Evolutionary conservation across 108 stramenopile species (phyloP).

Genomic region (Pseudonitzschia multistriata): DNA sequence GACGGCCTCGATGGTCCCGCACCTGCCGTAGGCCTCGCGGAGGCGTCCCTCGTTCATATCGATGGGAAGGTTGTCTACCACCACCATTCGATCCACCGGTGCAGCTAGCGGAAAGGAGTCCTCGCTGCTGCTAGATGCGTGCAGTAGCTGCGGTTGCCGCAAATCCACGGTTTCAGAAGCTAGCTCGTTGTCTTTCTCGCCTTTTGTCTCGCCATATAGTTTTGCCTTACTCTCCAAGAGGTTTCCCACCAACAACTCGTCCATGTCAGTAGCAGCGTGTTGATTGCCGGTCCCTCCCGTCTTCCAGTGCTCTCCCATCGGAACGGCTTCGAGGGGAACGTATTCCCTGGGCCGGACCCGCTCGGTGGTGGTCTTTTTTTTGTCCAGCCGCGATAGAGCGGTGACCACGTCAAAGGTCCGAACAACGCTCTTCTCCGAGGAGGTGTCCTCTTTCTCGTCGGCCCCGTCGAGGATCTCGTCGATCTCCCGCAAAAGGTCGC

Average conservation of each 20-base stretch:
- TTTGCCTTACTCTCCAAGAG: conserved; percentile 8
- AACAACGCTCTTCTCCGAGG: conserved; percentile 9
- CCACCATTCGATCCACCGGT: conserved; percentile 44
- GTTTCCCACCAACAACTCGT: background rate
- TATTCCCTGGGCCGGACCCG: background rate
- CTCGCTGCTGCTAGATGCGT: background rate
- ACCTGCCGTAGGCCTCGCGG: conserved; percentile 60
- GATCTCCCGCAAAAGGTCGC: background rate
- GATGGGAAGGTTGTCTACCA: conserved; percentile 82
- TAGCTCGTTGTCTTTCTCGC: background rate
- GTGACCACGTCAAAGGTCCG: conserved; percentile 11
- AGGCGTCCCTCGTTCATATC: conserved; percentile 63
- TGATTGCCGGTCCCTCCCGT: background rate
- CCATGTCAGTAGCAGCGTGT: background rate
- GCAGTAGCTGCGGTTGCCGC: background rate
- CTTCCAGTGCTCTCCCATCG: conserved; percentile 6
- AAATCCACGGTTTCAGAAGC: background rate
- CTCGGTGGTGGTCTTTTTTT: conserved; percentile 2
- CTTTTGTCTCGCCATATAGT: background rate
- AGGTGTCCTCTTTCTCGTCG: conserved; percentile 5
- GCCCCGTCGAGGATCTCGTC: background rate
- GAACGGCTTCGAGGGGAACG: conserved; percentile 12
- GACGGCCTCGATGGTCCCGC: conserved; percentile 61
- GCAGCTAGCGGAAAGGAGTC: conserved; percentile 15
- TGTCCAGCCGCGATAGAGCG: background rate